These are phyloP conservation scores for Rossbeevera mucosa DNA, from an alignment of 768 basidiomycete species.

Conservation along the genomic window DNA sequence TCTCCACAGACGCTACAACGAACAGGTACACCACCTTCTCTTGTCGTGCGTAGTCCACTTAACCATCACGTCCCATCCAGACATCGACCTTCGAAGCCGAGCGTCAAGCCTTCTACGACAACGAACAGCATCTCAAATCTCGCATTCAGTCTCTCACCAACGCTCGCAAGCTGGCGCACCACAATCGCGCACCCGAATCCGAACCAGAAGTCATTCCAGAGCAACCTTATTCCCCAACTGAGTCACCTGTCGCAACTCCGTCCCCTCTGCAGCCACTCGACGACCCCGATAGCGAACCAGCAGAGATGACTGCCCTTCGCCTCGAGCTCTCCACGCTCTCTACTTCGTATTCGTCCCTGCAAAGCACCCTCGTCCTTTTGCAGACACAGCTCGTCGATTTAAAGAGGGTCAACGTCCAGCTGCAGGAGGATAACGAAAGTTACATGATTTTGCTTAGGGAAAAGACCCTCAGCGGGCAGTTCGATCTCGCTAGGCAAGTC, in stretches of 20 bases:
- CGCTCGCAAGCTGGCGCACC: constrained; percentile 52
- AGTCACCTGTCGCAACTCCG: constrained; percentile 17
- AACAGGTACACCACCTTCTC: constrained; percentile 54
- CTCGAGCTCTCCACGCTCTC: constrained; percentile 84
- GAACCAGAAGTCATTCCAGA: constrained; percentile 41
- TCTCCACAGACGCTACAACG: constrained; percentile 75
- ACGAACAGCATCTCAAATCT: constrained; percentile 89
- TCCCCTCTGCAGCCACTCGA: constrained; percentile 44
- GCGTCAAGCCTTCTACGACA: constrained; percentile 88
- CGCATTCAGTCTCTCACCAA: constrained; percentile 79
- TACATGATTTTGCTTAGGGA: constrained; percentile 93
- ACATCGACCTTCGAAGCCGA: constrained; percentile 88
- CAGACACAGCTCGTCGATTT: constrained; percentile 83
- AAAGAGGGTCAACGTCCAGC: constrained; percentile 78
- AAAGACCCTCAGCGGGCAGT: constrained; percentile 85
- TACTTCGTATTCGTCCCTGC: constrained; percentile 77
- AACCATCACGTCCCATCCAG: constrained; percentile 36
- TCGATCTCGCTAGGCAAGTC: constrained; percentile 69
- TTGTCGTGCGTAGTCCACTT: constrained; percentile 13
- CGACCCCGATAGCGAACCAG: constrained; percentile 72
- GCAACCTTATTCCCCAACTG: constrained; percentile 29
- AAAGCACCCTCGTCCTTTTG: constrained; percentile 79
- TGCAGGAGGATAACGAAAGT: constrained; percentile 95
- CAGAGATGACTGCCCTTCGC: constrained; percentile 79
- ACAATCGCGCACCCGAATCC: constrained; percentile 29